Percentiles rank a stretch among this genome's conserved stretches.
phyloP scores from a whole-genome alignment of 169 alveolate genomes.

The Babesia ovis region DNA sequence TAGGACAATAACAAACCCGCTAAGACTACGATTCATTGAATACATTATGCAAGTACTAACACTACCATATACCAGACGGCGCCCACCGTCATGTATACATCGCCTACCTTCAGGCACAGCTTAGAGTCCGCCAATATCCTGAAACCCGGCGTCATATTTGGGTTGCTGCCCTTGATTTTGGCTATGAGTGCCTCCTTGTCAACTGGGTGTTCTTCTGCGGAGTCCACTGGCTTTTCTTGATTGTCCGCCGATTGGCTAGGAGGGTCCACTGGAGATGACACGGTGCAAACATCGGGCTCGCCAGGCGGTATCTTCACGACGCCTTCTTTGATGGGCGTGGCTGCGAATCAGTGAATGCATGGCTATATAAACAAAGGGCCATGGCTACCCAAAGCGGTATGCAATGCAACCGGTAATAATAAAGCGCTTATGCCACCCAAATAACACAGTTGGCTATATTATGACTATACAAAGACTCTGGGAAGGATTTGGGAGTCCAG shows the following conservation, averaged over 20 bases:
- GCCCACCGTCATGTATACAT: too few species aligned
- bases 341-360: too few species aligned
- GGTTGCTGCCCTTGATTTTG: neutral
- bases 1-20: neutral
- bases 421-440: too few species aligned
- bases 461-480: too few species aligned
- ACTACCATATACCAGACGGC: neutral
- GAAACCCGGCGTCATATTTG: conserved; percentile 34
- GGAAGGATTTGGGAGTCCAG: too few species aligned
- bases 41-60: neutral
- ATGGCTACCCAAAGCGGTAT: too few species aligned
- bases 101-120: conserved; percentile 60
- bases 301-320: conserved; percentile 30
- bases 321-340: conserved; percentile 6
- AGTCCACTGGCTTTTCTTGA: neutral
- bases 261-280: neutral
- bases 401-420: too few species aligned
- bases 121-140: conserved; percentile 61
- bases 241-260: neutral
- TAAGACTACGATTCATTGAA: too few species aligned
- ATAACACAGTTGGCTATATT: too few species aligned
- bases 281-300: conserved; percentile 23
- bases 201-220: neutral
- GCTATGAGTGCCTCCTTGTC: conserved; percentile 9
- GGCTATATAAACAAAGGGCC: too few species aligned